These are phyloP conservation scores for Pascua sp. DNA, from an alignment of 1,284 basidiomycete genomes.

Conservation along the genomic window DNA sequence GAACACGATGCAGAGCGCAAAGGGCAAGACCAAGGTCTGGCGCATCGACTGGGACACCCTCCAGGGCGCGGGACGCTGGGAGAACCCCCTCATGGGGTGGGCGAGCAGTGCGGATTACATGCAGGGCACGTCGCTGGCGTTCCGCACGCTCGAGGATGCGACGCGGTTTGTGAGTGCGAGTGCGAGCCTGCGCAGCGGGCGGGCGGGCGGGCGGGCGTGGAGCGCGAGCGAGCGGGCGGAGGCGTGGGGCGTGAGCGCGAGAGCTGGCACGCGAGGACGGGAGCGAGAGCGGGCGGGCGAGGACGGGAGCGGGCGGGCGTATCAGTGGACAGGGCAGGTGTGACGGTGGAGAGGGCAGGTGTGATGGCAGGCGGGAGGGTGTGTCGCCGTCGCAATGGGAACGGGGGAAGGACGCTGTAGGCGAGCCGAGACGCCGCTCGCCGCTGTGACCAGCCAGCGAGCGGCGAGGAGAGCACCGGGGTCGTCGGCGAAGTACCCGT, in stretches of 20 bases:
- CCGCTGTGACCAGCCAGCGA: too few species aligned
- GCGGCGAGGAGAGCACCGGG: too few species aligned
- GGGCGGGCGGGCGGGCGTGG: background rate
- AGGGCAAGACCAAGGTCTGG: slow-evolving; percentile 83
- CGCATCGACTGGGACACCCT: slow-evolving; percentile 92
- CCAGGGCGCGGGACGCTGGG: slow-evolving; percentile 86
- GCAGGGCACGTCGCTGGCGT: slow-evolving; percentile 85
- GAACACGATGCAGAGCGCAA: slow-evolving; percentile 92
- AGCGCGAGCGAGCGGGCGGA: background rate
- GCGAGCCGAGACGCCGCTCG: too few species aligned
- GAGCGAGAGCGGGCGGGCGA: too few species aligned
- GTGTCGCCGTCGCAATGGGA: too few species aligned
- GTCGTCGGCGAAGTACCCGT: too few species aligned
- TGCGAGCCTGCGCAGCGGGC: background rate
- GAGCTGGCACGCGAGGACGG: background rate
- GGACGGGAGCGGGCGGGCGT: too few species aligned
- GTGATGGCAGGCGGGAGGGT: too few species aligned
- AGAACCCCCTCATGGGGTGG: slow-evolving; percentile 99
- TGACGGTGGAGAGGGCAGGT: too few species aligned
- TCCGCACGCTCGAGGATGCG: slow-evolving; percentile 87
- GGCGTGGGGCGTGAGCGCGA: too few species aligned
- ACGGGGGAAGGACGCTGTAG: too few species aligned
- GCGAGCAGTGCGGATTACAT: slow-evolving; percentile 95
- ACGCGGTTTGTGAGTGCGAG: slow-evolving; percentile 65
- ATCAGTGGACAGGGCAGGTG: too few species aligned